Evolutionary conservation across 139 green algal genomes (phyloP), one percentile per base, ranked within the genome.

Genomic region (Picochlorum sp.): DNA sequence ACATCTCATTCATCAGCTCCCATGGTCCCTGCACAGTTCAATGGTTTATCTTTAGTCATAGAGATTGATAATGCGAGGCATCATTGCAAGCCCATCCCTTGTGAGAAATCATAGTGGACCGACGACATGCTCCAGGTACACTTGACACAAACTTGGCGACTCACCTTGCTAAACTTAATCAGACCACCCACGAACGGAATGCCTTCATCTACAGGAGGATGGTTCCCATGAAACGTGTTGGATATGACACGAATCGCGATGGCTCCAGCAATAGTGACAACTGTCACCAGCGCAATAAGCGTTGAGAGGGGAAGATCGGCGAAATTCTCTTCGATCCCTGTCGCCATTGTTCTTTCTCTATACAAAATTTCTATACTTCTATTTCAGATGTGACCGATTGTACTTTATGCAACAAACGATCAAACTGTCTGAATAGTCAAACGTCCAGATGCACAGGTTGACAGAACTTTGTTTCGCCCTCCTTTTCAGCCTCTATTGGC

Each of bases 111-210:
- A 18, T 47, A 18, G 18, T 18, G 18, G 18, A 18, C 18, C 18
- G 18, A 18, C 18, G 18, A 47, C 39, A 18, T 47, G 39, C 39
- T 47, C 18, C 39, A 18, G 18, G 39, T 20, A 18, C 39, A 18
- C 39, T 12, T 26, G 12, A 14, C 12, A 65, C 12, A n/a, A 26
- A 47, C 39, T 12, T 47, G 18, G 14, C 24, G 18, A 29, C 80
- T 45, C 43, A 91, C 85, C 77, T 82, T 76, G 18, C 64, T 33
- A 63, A 98, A 98, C 71, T 94, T 91, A 16, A 98, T 32, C 39
- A 97, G 58, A 20, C 92, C 92, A 26, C 92, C 92, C n/a, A 97
- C 67, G 57, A 95, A 87, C 3, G 92, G 92, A 2, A 95, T 59
- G 30, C 78, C 79, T 59, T 91, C 82, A 13, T 94, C 81, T 0